A percentile compares a stretch with the other conserved stretches of the same genome.
phyloP scores from a whole-genome alignment of 805 yeast species.

The Lipomyces yamadae region DNA sequence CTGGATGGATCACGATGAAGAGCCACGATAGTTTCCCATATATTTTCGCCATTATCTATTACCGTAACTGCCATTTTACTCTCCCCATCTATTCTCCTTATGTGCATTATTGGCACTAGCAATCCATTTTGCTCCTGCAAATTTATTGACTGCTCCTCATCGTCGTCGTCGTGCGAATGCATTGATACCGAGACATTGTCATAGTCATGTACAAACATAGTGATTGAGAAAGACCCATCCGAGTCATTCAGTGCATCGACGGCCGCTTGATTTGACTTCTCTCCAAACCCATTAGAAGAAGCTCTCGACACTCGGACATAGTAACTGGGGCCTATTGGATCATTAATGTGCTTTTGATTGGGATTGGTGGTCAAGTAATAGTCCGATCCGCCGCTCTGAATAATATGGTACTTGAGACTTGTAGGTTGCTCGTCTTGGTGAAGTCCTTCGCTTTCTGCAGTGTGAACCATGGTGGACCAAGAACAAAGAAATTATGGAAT shows the following conservation, averaged over 20 bases:
- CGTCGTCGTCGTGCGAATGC: neutral
- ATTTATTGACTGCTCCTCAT: neutral
- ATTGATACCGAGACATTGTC: constrained; percentile 24
- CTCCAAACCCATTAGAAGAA: neutral
- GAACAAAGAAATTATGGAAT: neutral
- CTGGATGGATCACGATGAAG: constrained; percentile 27
- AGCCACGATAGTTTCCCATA: constrained; percentile 20
- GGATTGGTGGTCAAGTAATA: constrained; percentile 72
- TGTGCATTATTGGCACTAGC: constrained; percentile 27
- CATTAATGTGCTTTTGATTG: constrained; percentile 59
- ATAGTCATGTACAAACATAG: constrained; percentile 24
- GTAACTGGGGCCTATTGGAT: constrained; percentile 67
- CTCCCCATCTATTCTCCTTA: constrained; percentile 27
- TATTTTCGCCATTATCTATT: constrained; percentile 20
- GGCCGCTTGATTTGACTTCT: neutral
- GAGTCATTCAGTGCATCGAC: neutral
- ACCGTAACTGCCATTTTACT: constrained; percentile 25
- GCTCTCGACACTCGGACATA: constrained; percentile 50
- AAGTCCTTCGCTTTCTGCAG: neutral
- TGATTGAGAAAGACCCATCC: constrained; percentile 27
- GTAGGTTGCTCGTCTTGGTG: neutral
- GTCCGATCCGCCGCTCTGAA: constrained; percentile 56
- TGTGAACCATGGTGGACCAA: neutral
- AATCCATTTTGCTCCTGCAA: constrained; percentile 2
- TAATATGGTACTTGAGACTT: constrained; percentile 55